Base-by-base conservation (phyloP, 805 yeast species). In the Kodamaea laetipori region DNA sequence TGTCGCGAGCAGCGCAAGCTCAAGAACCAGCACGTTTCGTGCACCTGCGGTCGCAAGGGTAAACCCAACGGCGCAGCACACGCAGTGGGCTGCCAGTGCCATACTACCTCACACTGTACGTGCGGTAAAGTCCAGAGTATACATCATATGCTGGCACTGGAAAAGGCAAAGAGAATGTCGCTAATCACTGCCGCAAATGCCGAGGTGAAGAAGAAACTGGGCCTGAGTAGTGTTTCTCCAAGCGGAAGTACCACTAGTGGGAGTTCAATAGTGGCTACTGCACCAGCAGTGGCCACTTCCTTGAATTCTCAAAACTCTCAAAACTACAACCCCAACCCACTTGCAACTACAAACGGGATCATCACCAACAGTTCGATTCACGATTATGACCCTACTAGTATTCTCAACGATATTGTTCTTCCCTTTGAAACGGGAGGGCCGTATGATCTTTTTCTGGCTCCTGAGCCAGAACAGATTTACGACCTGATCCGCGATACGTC, bases 1-100 rank as follows among this genome's bases (percentile, higher is more conserved):
- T 92, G 96, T 60, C 81, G 89, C 49, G 88, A 84, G 45, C 77
- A 82, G 52, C 69, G 96, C 27, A 82, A 81, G 57, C 58, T 72
- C 48, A 84, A 82, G 53, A 81, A 83, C 54, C 69, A 80, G 1
- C 94, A 86, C 58, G 78, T 78, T 5, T 63, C 76, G 15, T 88
- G 98, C 63, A 72, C 80, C 3, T 88, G 96, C 68, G 81, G 82
- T 8, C 74, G 78, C 51, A 71, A 74, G 48, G 66, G 78, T 44
- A 62, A 73, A 61, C 51, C 68, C 39, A 67, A 66, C 47, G 63
- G 67, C 9, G 19, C 31, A 7, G 51, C 52, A 39, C 73, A 71
- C 53, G 57, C 64, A 28, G 56, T 71, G 27, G 54, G 67, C 41
- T 69, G 74, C 48, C 52, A 52, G 32, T 71, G 76, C 51, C 64